Base-by-base conservation (phyloP, 2,329 filamentous ascomycete species). In the Meredithiella fracta region DNA sequence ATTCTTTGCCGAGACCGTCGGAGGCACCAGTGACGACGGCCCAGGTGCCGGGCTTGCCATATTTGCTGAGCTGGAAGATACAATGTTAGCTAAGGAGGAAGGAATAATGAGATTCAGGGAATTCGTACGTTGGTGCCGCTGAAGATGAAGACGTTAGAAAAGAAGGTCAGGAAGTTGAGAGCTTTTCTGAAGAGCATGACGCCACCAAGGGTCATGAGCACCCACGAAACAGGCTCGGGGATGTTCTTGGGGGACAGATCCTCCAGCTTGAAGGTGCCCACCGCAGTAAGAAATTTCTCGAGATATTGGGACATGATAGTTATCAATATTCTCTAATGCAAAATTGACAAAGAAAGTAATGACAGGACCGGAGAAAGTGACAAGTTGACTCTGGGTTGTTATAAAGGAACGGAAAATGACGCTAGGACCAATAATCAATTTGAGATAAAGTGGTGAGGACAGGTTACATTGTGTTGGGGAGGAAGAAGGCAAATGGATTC, bases 1-100 rank as follows among this genome's bases (percentile, higher is more conserved):
- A 98, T 72, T 98, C 92, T 71, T 95, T 97, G 67, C 92, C 92
- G 60, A 98, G 82, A 61, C 92, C 94, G 69, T 98, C 92, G 9
- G 90, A 96, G 53, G 91, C 92, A 60, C 92, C 92, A 25, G 92
- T 98, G 42, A 98, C 78, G 56, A 98, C 80, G 31, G 87, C 92
- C 90, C 91, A 98, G 58, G 85, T 90, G 60, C 91, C 91, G 64
- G 88, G 87, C 63, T 85, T 85, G 62, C 90, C 92, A 71, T 94
- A 97, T 62, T 85, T 88, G 63, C 83, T 83, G 58, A 98, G 82
- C 91, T 94, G 58, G 58, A n/a, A 54, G 49, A 26, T 17, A 59
- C 38, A 54, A 25, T 42, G 40, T 25, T 47, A 47, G 25, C n/a
- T 23, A 23, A 29, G 4, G 14, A n/a, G 20, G 20, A 31, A n/a